These are phyloP conservation scores for Skeletonema costatum DNA, from an alignment of 108 stramenopile genomes.

Conservation along the genomic window DNA sequence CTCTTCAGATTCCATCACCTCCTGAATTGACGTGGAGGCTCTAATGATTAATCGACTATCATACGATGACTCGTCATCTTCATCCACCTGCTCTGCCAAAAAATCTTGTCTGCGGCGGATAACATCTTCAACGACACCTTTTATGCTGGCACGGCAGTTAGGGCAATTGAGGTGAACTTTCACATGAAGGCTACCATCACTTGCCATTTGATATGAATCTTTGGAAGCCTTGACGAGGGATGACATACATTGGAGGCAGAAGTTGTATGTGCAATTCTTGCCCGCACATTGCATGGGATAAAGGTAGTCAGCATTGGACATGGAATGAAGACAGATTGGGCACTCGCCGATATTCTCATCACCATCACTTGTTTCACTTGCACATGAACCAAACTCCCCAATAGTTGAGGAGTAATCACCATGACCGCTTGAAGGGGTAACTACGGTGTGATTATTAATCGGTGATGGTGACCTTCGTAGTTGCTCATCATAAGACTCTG, in stretches of 20 bases:
- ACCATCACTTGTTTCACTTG: not conserved
- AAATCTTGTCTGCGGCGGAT: slow-evolving; percentile 54
- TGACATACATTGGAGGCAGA: slow-evolving; percentile 65
- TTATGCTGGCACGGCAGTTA: slow-evolving; percentile 72
- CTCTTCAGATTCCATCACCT: not conserved
- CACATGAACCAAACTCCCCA: not conserved
- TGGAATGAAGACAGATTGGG: slow-evolving; percentile 72
- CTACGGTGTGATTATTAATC: not conserved
- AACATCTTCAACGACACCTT: slow-evolving; percentile 46
- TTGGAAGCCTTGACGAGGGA: slow-evolving; percentile 49
- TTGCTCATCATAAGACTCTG: not conserved
- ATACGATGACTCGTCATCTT: not conserved
- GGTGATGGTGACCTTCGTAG: not conserved
- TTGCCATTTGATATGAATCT: slow-evolving; percentile 76
- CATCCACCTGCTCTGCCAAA: not conserved
- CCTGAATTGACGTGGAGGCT: not conserved
- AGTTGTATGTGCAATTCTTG: slow-evolving; percentile 66
- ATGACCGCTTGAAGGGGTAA: not conserved
- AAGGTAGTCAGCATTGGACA: slow-evolving; percentile 45
- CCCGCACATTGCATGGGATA: slow-evolving; percentile 64
- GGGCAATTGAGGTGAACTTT: slow-evolving; percentile 79
- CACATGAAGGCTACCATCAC: slow-evolving; percentile 79
- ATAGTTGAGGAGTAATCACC: not conserved
- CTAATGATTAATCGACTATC: not conserved
- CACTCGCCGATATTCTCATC: slow-evolving; percentile 26